These are phyloP conservation scores for Orbilia javanica DNA, from an alignment of 2,329 filamentous ascomycete genomes.

Conservation along the genomic window DNA sequence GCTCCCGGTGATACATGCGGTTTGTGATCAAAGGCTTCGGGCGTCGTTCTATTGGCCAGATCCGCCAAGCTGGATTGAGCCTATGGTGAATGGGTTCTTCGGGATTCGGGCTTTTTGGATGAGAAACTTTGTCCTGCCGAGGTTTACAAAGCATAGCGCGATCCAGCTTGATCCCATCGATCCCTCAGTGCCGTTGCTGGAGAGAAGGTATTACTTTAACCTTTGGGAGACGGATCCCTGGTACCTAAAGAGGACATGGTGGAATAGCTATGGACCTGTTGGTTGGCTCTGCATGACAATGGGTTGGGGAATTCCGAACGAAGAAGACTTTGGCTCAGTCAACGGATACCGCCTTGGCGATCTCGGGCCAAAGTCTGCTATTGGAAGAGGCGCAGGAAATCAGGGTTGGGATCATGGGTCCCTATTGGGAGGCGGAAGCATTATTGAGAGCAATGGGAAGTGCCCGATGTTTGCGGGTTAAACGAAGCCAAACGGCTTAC, in stretches of 20 bases:
- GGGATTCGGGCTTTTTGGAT: constrained; percentile 70
- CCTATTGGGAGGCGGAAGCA: constrained; percentile 30
- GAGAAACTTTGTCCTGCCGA: constrained; percentile 73
- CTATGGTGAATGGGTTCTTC: constrained; percentile 69
- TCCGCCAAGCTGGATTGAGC: constrained; percentile 60
- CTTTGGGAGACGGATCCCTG: constrained; percentile 75
- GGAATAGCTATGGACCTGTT: constrained; percentile 74
- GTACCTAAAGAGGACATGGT: constrained; percentile 73
- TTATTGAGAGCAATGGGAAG: constrained; percentile 23
- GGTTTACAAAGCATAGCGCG: constrained; percentile 66
- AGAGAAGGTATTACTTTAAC: constrained; percentile 68
- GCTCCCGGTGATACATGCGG: constrained; percentile 71
- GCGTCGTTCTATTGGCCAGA: constrained; percentile 37
- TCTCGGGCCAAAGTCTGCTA: constrained; percentile 72
- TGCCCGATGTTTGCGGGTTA: constrained; percentile 48
- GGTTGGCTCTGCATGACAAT: constrained; percentile 69
- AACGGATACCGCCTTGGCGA: constrained; percentile 72
- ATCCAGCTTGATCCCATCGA: constrained; percentile 69
- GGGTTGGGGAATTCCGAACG: constrained; percentile 68
- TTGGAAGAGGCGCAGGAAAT: constrained; percentile 64
- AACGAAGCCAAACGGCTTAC: not conserved
- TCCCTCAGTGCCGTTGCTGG: constrained; percentile 65
- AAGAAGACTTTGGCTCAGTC: constrained; percentile 67
- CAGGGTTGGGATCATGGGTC: constrained; percentile 46
- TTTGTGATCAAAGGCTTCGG: constrained; percentile 67